phyloP scores from a whole-genome alignment of 169 alveolate genomes.

The Babesia bovis region DNA sequence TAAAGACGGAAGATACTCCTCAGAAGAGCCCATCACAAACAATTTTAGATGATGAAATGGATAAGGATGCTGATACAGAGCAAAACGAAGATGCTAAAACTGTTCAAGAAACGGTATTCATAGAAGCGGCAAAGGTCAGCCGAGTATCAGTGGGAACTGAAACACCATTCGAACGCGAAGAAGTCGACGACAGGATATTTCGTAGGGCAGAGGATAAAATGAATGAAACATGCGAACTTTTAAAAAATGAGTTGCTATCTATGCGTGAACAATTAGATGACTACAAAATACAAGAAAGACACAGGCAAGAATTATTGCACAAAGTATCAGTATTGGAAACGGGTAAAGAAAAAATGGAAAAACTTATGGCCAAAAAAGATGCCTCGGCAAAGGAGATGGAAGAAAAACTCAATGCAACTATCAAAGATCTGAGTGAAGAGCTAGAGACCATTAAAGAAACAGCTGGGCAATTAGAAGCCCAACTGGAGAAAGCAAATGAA shows the following conservation, averaged over 20 bases:
- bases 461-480: constrained; percentile 1
- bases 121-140: not conserved
- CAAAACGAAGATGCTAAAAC: not conserved
- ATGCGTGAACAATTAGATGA: constrained; percentile 13
- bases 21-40: not conserved
- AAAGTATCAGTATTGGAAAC: constrained; percentile 9
- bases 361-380: not conserved
- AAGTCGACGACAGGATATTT: not conserved
- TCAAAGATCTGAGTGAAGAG: constrained; percentile 9
- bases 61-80: not conserved
- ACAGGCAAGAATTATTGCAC: constrained; percentile 1
- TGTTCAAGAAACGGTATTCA: too few relatives aligned
- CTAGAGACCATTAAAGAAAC: not conserved
- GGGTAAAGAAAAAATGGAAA: not conserved
- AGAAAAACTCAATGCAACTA: constrained; percentile 1
- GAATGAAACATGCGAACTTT: constrained; percentile 30
- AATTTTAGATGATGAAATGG: not conserved
- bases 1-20: not conserved
- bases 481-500: constrained; percentile 11
- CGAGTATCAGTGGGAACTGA: not conserved
- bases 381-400: not conserved
- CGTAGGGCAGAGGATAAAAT: constrained; percentile 19
- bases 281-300: constrained; percentile 9
- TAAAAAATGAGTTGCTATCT: constrained; percentile 1
- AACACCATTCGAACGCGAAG: not conserved